Percentiles rank a stretch among this genome's conserved stretches.
phyloP scores from a whole-genome alignment of 225 moss, liverwort and hornwort species.

The Neckera pumila region DNA sequence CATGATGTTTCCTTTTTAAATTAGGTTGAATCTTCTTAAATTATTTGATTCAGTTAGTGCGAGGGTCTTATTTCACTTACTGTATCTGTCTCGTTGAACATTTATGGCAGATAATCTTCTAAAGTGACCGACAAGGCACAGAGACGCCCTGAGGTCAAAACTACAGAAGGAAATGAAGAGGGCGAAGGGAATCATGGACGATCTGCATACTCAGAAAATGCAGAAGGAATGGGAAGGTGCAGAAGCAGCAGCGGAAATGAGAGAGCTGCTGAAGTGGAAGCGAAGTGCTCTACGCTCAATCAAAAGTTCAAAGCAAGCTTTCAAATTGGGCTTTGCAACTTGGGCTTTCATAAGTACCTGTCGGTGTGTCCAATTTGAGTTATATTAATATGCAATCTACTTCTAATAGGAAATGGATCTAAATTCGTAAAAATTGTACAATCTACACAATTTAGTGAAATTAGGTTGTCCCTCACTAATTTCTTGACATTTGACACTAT shows the following conservation, averaged over 20 bases:
- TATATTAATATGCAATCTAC: too few relatives aligned
- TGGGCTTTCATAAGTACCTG: too few relatives aligned
- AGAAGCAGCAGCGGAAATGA: neutral
- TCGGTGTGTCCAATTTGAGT: too few relatives aligned
- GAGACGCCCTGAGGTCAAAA: constrained; percentile 38
- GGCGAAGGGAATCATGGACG: constrained; percentile 37
- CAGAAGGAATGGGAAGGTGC: constrained; percentile 39
- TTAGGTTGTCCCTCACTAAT: too few relatives aligned
- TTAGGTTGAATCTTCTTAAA: neutral
- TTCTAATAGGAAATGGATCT: too few relatives aligned
- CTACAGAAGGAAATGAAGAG: constrained; percentile 34
- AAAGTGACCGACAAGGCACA: constrained; percentile 55
- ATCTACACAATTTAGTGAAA: too few relatives aligned
- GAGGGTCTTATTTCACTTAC: neutral
- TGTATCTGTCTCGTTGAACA: neutral
- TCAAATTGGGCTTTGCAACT: neutral
- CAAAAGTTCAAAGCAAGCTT: constrained; percentile 29
- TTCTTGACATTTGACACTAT: too few relatives aligned
- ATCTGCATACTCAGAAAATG: constrained; percentile 35
- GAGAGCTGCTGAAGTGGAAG: neutral
- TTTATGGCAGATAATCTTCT: constrained; percentile 33
- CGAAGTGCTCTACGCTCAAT: constrained; percentile 9
- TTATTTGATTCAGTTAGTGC: neutral
- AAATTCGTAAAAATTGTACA: too few relatives aligned
- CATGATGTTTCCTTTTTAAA: neutral